Base-by-base conservation (phyloP, 1,284 basidiomycete genomes). In the Filobasidium uniguttulatum region DNA sequence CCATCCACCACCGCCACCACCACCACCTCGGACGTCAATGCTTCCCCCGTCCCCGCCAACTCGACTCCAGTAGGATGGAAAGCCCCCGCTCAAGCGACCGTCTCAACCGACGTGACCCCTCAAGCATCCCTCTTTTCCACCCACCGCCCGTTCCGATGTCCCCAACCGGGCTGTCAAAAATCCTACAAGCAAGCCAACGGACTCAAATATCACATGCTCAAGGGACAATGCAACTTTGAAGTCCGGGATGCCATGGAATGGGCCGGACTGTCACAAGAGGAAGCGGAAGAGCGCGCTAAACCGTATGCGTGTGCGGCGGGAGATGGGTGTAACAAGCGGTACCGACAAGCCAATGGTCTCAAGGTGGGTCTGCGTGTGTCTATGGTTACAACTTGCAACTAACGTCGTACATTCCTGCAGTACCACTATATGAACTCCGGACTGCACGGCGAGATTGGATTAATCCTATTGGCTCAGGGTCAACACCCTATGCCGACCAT, bases 371-470 rank as follows among this genome's bases (percentile, higher is more conserved):
- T 29, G 26, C 33, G 10, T 10, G 28, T 51, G 14, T 31, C 48
- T 14, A 25, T 23, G 28, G 23, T 34, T n/a, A 5, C n/a, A 15
- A 6, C 8, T 15, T n/a, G 8, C 50, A 30, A 50, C 51, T 44
- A 43, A 52, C 25, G 44, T 45, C 45, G 49, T 50, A 19, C 25
- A 19, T 47, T 17, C 25, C 38, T 19, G 25, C 48, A 68, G 62
- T 97, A 98, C 60, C 91, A 98, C 70, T 97, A 96, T 68, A 83
- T 91, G 64, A 91, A 97, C 69, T 87, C 85, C 28, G 91, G 93
- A 15, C 89, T 91, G 49, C 93, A 97, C 66, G 90, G 90, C 9
- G 81, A 83, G 9, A 76, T 86, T 46, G 90, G 90, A 5, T 73
- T 94, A 0, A 77, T 81, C 40, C 73, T 93, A 65, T 76, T 94